Evolutionary conservation across 768 basidiomycete species (phyloP).

Genomic region (Leccinum boreale): DNA sequence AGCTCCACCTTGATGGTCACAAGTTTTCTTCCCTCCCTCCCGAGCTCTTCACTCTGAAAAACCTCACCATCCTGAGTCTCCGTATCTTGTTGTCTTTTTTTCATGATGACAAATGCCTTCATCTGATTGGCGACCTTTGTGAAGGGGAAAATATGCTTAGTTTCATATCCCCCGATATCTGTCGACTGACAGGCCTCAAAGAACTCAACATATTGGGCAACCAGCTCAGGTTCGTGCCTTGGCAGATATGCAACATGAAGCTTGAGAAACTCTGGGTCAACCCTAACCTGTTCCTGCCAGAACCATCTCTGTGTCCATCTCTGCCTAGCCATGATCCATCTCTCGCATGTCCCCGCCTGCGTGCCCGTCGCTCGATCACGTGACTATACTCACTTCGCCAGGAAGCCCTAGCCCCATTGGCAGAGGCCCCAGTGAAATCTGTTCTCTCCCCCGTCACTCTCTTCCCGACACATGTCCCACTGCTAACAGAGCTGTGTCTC

Average conservation of each 20-base stretch:
- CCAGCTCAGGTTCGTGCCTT: slow-evolving; percentile 54
- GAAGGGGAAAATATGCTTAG: slow-evolving; percentile 57
- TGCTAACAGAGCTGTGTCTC: neutral
- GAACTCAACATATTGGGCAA: slow-evolving; percentile 65
- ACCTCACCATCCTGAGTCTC: slow-evolving; percentile 59
- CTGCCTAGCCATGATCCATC: slow-evolving; percentile 7
- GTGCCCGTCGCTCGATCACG: too few relatives aligned
- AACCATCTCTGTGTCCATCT: slow-evolving; percentile 12
- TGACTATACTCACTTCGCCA: neutral
- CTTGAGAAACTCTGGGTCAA: slow-evolving; percentile 45
- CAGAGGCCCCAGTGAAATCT: neutral
- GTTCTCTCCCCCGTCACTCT: neutral
- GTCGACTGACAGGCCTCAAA: slow-evolving; percentile 46
- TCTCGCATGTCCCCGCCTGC: too few relatives aligned
- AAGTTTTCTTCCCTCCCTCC: slow-evolving; percentile 50
- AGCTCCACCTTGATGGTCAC: slow-evolving; percentile 57
- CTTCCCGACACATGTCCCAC: slow-evolving; percentile 23
- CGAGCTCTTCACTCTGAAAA: slow-evolving; percentile 54
- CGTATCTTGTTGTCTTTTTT: slow-evolving; percentile 40
- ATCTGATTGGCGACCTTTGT: neutral
- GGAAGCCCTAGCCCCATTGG: neutral
- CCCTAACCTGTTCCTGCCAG: slow-evolving; percentile 57
- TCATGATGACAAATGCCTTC: neutral
- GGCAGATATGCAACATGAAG: slow-evolving; percentile 61
- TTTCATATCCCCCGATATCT: slow-evolving; percentile 62